Evolutionary conservation across 1,139 yeast species (phyloP).

Genomic region (Yamadazyma mexicana): DNA sequence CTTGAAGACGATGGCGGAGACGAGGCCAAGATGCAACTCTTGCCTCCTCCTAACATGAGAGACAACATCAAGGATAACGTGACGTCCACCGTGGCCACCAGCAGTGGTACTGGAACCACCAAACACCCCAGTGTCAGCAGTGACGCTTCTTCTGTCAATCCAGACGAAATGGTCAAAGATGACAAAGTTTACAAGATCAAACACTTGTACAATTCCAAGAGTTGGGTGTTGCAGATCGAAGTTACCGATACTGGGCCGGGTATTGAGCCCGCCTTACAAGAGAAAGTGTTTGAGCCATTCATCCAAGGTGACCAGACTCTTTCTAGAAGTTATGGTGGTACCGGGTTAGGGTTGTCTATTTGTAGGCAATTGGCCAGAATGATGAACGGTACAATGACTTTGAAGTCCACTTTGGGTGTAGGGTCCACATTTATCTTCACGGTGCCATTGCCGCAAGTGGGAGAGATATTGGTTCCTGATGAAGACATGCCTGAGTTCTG

Average conservation of each 20-base stretch:
- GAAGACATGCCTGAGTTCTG: slow-evolving; percentile 41
- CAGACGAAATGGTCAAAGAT: slow-evolving; percentile 28
- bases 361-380: slow-evolving; percentile 87
- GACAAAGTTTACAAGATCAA: slow-evolving; percentile 37
- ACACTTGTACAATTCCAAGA: slow-evolving; percentile 39
- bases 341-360: slow-evolving; percentile 91
- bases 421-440: slow-evolving; percentile 83
- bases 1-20: not conserved
- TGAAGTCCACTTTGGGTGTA: slow-evolving; percentile 66
- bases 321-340: slow-evolving; percentile 90
- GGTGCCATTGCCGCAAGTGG: slow-evolving; percentile 73
- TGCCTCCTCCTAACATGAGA: slow-evolving; percentile 19
- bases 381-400: slow-evolving; percentile 81
- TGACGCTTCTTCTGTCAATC: slow-evolving; percentile 14
- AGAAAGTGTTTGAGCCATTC: slow-evolving; percentile 90
- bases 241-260: slow-evolving; percentile 95
- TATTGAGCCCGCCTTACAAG: slow-evolving; percentile 74
- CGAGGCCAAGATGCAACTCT: not conserved
- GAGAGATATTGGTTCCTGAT: slow-evolving; percentile 50
- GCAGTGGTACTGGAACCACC: slow-evolving; percentile 9
- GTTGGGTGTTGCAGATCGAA: slow-evolving; percentile 69
- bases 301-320: slow-evolving; percentile 96
- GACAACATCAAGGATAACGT: slow-evolving; percentile 6
- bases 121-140: slow-evolving; percentile 15
- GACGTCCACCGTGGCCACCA: slow-evolving; percentile 4